Percentiles rank a stretch among this genome's conserved stretches.
phyloP scores from a whole-genome alignment of 768 basidiomycete species.

The Daedalea quercina region DNA sequence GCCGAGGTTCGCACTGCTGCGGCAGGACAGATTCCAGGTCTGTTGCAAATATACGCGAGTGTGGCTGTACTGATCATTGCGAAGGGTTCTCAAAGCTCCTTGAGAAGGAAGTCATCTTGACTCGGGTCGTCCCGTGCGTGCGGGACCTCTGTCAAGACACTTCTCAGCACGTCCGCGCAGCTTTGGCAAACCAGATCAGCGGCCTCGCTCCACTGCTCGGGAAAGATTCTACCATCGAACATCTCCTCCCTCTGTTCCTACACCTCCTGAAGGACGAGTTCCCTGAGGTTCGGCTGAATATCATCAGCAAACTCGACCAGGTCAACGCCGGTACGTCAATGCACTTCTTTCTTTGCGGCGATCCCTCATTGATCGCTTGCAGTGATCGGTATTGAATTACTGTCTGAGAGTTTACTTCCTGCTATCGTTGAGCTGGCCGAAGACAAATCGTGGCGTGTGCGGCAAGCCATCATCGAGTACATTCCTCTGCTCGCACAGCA shows the following conservation, averaged over 20 bases:
- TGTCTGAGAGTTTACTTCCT: constrained; percentile 92
- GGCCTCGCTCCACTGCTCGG: constrained; percentile 93
- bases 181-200: constrained; percentile 92
- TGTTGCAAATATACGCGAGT: neutral
- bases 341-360: constrained; percentile 3
- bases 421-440: constrained; percentile 98
- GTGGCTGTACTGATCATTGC: neutral
- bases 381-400: constrained; percentile 97
- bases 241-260: constrained; percentile 93
- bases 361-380: constrained; percentile 5
- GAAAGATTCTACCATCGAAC: constrained; percentile 90
- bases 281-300: constrained; percentile 94
- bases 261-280: constrained; percentile 98
- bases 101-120: constrained; percentile 90
- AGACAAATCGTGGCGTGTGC: constrained; percentile 99
- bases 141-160: constrained; percentile 88
- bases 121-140: constrained; percentile 90
- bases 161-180: constrained; percentile 96
- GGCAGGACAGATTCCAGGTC: constrained; percentile 94
- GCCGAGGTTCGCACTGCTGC: constrained; percentile 97
- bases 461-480: constrained; percentile 99
- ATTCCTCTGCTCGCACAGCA: constrained; percentile 99
- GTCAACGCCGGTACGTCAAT: constrained; percentile 71
- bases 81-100: constrained; percentile 91
- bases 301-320: constrained; percentile 96